These are phyloP conservation scores for Agaricales sp. DNA, from an alignment of 1,284 basidiomycete species.

Conservation along the genomic window DNA sequence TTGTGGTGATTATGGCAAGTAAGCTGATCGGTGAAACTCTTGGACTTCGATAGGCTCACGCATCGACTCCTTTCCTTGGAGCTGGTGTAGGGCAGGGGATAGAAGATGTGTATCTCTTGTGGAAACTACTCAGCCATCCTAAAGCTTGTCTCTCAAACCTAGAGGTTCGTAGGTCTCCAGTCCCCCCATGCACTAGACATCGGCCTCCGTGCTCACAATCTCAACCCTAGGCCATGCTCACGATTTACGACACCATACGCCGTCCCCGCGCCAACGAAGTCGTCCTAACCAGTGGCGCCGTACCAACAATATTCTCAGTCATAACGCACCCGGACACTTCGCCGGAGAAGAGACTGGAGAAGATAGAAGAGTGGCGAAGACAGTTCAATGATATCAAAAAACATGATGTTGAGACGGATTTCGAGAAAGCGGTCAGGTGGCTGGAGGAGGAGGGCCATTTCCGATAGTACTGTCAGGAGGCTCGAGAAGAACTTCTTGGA, in stretches of 20 bases:
- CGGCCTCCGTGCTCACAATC: too few relatives aligned
- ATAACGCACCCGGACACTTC: not conserved
- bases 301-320: not conserved
- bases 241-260: not conserved
- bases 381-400: not conserved
- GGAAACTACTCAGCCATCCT: not conserved
- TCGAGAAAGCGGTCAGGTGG: not conserved
- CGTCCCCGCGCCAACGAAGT: not conserved
- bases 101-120: not conserved
- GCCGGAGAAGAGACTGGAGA: not conserved
- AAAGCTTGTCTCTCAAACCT: not conserved
- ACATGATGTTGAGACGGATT: not conserved
- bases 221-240: not conserved
- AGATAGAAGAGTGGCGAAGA: not conserved
- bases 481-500: too few relatives aligned
- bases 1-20: too few relatives aligned
- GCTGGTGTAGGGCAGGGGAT: constrained; percentile 1
- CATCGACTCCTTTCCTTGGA: not conserved
- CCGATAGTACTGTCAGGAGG: too few relatives aligned
- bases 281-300: not conserved
- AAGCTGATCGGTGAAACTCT: too few relatives aligned
- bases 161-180: not conserved
- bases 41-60: not conserved
- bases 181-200: not conserved
- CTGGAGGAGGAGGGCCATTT: not conserved